phyloP scores from a whole-genome alignment of 164 flowering plant genomes.

The Hamamelis virginiana region DNA sequence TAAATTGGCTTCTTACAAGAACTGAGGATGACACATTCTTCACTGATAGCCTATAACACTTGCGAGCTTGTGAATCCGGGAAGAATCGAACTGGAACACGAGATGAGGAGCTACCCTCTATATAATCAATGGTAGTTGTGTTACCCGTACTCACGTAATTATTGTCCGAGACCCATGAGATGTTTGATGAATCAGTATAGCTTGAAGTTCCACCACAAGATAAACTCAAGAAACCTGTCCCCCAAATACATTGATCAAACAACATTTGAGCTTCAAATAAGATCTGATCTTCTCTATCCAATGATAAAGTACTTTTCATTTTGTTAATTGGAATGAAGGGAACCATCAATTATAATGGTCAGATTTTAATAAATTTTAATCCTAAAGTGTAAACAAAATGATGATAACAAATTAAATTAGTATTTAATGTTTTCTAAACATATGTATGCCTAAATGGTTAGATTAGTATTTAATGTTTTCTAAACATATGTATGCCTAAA shows the following conservation, averaged over 20 bases:
- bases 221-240: slow-evolving; percentile 74
- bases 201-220: slow-evolving; percentile 59
- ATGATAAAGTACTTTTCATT: no score
- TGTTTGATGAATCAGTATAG: slow-evolving; percentile 54
- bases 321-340: no score
- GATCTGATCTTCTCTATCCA: neutral
- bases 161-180: slow-evolving; percentile 65
- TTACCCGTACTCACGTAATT: slow-evolving; percentile 50
- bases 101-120: slow-evolving; percentile 40
- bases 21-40: slow-evolving; percentile 46
- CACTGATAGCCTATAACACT: slow-evolving; percentile 61
- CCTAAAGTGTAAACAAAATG: no score
- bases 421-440: no score
- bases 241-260: neutral
- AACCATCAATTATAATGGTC: no score
- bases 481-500: no score
- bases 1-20: slow-evolving; percentile 70
- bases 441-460: no score
- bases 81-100: slow-evolving; percentile 55
- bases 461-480: no score
- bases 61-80: slow-evolving; percentile 45
- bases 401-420: no score
- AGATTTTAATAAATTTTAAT: no score
- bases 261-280: neutral
- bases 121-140: slow-evolving; percentile 31